Evolutionary conservation across 2,329 filamentous ascomycete species (phyloP).

Genomic region (Colletotrichum plurivorum): DNA sequence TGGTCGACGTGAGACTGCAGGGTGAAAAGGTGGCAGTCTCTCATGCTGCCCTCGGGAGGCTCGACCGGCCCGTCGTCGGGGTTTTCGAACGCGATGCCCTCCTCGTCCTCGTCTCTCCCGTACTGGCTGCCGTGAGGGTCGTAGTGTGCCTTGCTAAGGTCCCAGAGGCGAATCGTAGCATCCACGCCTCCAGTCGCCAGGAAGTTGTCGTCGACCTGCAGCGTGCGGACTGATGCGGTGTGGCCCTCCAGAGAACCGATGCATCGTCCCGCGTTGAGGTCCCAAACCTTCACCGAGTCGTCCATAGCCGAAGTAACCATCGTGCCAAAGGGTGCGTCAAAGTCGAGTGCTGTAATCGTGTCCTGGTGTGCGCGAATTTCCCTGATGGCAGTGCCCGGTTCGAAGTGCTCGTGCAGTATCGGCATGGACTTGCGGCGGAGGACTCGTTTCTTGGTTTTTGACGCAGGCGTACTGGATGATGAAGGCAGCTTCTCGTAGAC

Average conservation of each 20-base stretch:
- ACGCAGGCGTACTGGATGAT: slow-evolving; percentile 63
- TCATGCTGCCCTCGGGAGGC: slow-evolving; percentile 84
- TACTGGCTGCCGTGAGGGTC: slow-evolving; percentile 76
- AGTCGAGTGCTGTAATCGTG: slow-evolving; percentile 90
- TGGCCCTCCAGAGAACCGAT: slow-evolving; percentile 94
- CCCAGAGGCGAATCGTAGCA: slow-evolving; percentile 94
- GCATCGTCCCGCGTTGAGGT: slow-evolving; percentile 92
- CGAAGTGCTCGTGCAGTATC: slow-evolving; percentile 94
- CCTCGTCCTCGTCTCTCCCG: slow-evolving; percentile 71
- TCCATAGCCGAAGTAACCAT: slow-evolving; percentile 94
- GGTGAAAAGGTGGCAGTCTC: slow-evolving; percentile 89
- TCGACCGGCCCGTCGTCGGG: slow-evolving; percentile 77
- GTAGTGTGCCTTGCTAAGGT: slow-evolving; percentile 90
- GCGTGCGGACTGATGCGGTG: slow-evolving; percentile 89
- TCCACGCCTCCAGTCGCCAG: slow-evolving; percentile 96
- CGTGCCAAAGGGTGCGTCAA: slow-evolving; percentile 96
- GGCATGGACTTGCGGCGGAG: slow-evolving; percentile 88
- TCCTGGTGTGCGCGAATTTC: slow-evolving; percentile 92
- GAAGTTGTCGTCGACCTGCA: slow-evolving; percentile 97
- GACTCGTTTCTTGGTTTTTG: slow-evolving; percentile 67
- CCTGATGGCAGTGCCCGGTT: slow-evolving; percentile 88
- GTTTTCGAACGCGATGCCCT: slow-evolving; percentile 81
- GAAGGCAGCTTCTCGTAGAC: slow-evolving; percentile 93
- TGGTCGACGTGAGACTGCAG: slow-evolving; percentile 93
- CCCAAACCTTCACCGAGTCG: slow-evolving; percentile 96